Base-by-base conservation (phyloP, 78 protist species). In the Chrysochromulina tobinii region DNA sequence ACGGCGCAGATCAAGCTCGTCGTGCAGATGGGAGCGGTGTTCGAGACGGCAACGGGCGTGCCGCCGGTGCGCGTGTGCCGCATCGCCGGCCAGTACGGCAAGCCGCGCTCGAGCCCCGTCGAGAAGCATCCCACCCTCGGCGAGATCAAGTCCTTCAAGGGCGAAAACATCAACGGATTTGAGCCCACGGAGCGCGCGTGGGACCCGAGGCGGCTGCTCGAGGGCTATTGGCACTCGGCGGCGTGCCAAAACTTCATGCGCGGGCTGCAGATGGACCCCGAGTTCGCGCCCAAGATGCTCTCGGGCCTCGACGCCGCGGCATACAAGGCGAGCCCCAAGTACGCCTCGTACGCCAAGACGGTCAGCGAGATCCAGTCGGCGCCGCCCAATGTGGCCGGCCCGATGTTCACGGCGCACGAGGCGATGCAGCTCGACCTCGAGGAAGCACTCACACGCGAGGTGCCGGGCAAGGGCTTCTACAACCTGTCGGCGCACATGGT, bases 41-140 rank as follows among this genome's bases (percentile, higher is more conserved):
- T 91, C 21, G 85, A 38, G 54, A 64, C 3, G 11, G 95, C 94
- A 7, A 64, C 94, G 25, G 89, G 94, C 25, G 20, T 55, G 81
- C 96, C 96, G 23, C 1, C 92, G 8, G 94, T 92, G n/a, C 92
- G 95, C 58, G 21, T 95, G 4, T 94, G 83, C 15, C 93, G 96
- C 17, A 84, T 93, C n/a, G 96, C 96, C 6, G 96, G 96, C 15
- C 96, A 95, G 79, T 87, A 88, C 61, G 88, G 88, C 48, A 92
- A 92, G 87, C 94, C 94, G 69, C 61, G 94, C 50, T 75, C 90
- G 20, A 67, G 21, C 18, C 94, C 93, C 50, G 87, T 90, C 38
- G 96, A 94, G 57, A 69, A 58, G 38, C 75, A 90, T 21, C 54
- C 90, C 55, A 91, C 91, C 53, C 51, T 51, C 84, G 90, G 61